Percentiles rank a stretch among this genome's conserved stretches.
Evolutionary conservation across 495 filamentous ascomycete species (phyloP).

Genomic region (Aspergillus cristatus): DNA sequence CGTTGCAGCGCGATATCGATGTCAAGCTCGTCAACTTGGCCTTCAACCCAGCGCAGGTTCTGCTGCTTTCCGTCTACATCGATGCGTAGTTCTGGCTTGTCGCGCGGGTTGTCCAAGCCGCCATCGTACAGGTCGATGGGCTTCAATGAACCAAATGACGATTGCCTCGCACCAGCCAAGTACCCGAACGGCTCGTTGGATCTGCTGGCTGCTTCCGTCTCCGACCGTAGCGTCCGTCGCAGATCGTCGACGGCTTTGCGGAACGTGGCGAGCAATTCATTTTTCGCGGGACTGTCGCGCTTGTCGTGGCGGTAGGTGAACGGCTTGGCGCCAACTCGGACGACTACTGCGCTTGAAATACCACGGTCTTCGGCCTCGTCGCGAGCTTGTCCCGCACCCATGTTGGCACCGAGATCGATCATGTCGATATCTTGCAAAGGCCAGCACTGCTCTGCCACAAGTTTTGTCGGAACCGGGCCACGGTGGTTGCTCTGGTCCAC

Average conservation of each 20-base stretch:
- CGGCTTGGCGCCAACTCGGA: slow-evolving; percentile 81
- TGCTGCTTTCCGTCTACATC: slow-evolving; percentile 96
- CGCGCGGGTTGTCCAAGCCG: slow-evolving; percentile 55
- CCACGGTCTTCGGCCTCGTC: slow-evolving; percentile 52
- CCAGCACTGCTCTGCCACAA: slow-evolving; percentile 93
- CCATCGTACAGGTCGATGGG: slow-evolving; percentile 51
- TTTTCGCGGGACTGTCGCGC: slow-evolving; percentile 63
- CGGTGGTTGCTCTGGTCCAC: slow-evolving; percentile 55
- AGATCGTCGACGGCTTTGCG: slow-evolving; percentile 87
- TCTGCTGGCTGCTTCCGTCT: slow-evolving; percentile 72
- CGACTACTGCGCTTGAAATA: slow-evolving; percentile 79
- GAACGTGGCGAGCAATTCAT: slow-evolving; percentile 72
- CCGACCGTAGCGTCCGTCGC: slow-evolving; percentile 68
- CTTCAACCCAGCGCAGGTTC: slow-evolving; percentile 89
- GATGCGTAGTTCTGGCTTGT: slow-evolving; percentile 65
- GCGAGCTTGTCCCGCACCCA: slow-evolving; percentile 46
- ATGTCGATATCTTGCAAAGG: slow-evolving; percentile 88
- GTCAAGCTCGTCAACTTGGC: slow-evolving; percentile 91
- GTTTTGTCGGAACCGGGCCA: slow-evolving; percentile 59
- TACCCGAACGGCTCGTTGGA: slow-evolving; percentile 74
- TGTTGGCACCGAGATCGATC: slow-evolving; percentile 65
- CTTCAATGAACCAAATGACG: slow-evolving; percentile 17
- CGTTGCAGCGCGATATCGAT: slow-evolving; percentile 88
- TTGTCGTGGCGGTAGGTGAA: slow-evolving; percentile 87
- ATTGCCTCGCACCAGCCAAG: slow-evolving; percentile 36